phyloP scores from a whole-genome alignment of 495 filamentous ascomycete genomes.

The Penicillium alfredii region DNA sequence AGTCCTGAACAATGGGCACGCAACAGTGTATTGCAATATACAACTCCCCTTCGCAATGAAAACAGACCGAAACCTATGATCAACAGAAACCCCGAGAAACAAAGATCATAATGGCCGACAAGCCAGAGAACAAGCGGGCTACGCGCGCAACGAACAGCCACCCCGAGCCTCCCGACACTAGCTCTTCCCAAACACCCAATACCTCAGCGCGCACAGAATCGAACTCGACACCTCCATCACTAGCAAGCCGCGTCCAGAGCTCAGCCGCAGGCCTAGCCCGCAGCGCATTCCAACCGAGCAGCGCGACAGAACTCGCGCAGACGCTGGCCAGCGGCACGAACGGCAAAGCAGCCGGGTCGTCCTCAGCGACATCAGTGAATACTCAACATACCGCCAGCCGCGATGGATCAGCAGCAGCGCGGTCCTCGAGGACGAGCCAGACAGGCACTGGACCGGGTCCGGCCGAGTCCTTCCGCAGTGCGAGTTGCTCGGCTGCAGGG shows the following conservation, averaged over 20 bases:
- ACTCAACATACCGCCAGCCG: slow-evolving; percentile 9
- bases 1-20: too few species aligned
- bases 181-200: neutral
- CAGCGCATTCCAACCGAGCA: slow-evolving; percentile 23
- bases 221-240: slow-evolving; percentile 18
- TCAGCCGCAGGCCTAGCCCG: slow-evolving; percentile 34
- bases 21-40: too few species aligned
- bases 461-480: slow-evolving; percentile 17
- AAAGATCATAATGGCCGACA: slow-evolving; percentile 4
- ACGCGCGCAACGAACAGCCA: slow-evolving; percentile 5
- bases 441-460: neutral
- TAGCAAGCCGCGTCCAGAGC: slow-evolving; percentile 33
- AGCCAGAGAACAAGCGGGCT: slow-evolving; percentile 24
- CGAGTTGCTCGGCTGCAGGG: neutral
- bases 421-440: neutral
- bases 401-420: neutral
- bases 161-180: slow-evolving; percentile 1
- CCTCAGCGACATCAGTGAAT: slow-evolving; percentile 12
- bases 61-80: too few species aligned
- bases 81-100: too few species aligned
- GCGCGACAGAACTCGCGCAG: slow-evolving; percentile 19
- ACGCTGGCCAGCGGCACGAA: slow-evolving; percentile 19
- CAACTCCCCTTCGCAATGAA: too few species aligned
- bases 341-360: slow-evolving; percentile 20
- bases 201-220: neutral